phyloP scores from a whole-genome alignment of 352 stramenopile genomes.

The Pythium dissotocum region DNA sequence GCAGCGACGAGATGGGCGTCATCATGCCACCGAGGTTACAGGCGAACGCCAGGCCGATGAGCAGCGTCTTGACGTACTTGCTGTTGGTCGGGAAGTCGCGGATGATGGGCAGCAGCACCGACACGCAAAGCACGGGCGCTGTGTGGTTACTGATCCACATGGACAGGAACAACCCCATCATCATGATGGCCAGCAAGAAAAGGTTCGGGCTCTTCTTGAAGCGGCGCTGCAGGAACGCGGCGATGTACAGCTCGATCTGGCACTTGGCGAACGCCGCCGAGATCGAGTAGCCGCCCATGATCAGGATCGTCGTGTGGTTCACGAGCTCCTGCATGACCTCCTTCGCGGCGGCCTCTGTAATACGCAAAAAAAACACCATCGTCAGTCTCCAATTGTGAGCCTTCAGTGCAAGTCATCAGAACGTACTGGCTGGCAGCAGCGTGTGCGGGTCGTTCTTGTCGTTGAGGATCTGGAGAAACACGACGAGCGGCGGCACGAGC shows the following conservation, averaged over 20 bases:
- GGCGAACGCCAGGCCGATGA: conserved; percentile 92
- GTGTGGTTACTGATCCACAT: conserved; percentile 96
- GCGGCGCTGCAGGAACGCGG: conserved; percentile 82
- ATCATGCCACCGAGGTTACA: conserved; percentile 94
- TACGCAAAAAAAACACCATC: not conserved
- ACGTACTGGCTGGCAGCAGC: conserved; percentile 71
- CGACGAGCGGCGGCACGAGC: conserved; percentile 86
- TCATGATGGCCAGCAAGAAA: conserved; percentile 92
- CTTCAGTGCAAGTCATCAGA: not conserved
- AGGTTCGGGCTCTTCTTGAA: conserved; percentile 90
- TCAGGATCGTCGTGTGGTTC: conserved; percentile 92
- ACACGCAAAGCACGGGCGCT: conserved; percentile 90
- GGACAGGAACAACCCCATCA: conserved; percentile 91
- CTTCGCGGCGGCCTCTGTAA: conserved; percentile 74
- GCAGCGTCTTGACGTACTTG: conserved; percentile 88
- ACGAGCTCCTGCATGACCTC: conserved; percentile 89
- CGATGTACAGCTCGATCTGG: conserved; percentile 92
- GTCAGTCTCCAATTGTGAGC: not conserved
- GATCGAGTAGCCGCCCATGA: conserved; percentile 92
- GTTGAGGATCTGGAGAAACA: conserved; percentile 89
- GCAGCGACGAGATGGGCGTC: conserved; percentile 91
- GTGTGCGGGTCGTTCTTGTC: conserved; percentile 72
- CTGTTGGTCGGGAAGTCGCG: conserved; percentile 84
- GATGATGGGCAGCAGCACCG: conserved; percentile 88
- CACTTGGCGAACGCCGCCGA: conserved; percentile 91